Base-by-base conservation (phyloP, 2,329 filamentous ascomycete species). In the Penicillium sp. region DNA sequence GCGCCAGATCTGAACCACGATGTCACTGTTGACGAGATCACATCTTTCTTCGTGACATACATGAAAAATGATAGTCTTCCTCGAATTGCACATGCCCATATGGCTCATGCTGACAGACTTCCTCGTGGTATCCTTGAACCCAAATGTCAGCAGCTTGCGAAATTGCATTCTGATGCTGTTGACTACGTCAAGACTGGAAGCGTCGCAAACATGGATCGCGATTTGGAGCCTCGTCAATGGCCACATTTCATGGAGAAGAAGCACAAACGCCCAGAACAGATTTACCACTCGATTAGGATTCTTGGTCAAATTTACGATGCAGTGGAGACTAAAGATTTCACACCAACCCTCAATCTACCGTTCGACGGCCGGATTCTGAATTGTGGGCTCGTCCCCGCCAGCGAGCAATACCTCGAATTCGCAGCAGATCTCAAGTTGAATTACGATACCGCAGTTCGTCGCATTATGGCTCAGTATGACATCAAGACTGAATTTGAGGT, bases 151-250 rank as follows among this genome's bases (percentile, higher is more conserved):
- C 78, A 86, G 50, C 80, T 98, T 4, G 92, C 93, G 3, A 78
- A 83, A 9, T 78, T 98, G 3, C 95, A 99, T 71, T 98, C 95
- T 0, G 86, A 87, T 65, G 93, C 95, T 0, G 95, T 99, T 1
- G 95, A 99, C 72, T 99, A 95, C 70, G 87, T 90, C 45, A 99
- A 99, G 77, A 93, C 91, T 1, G 95, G 95, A 0, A 82, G 88
- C 10, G 84, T 90, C 0, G 93, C 93, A 0, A 76, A 82, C 21
- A 89, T 96, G 79, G 78, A 80, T 7, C 75, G 78, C 39, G 77
- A 81, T 0, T 77, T 95, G 4, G 78, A 80, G n/a, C 87, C 90
- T 0, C 78, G 66, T 6, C 76, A 66, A 53, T 96, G 86, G 84
- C 95, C 92, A 0, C 93, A 97, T 71, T 98, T 93, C 70, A 93